phyloP scores from a whole-genome alignment of 768 basidiomycete species.

The Serendipita indica region DNA sequence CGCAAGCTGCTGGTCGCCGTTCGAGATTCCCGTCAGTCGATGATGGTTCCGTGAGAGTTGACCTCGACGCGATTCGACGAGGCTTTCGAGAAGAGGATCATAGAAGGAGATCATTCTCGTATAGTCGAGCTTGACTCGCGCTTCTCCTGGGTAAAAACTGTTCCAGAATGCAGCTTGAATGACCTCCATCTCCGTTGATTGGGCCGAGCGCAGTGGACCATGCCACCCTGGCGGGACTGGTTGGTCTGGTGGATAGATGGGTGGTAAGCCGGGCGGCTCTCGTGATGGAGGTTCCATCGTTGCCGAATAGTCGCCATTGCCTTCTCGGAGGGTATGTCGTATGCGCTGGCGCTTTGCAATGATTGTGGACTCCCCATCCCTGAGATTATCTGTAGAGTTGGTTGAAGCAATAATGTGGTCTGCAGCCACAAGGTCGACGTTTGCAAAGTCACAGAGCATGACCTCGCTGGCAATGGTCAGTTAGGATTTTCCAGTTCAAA shows the following conservation, averaged over 20 bases:
- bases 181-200: constrained; percentile 23
- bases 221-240: neutral
- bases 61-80: constrained; percentile 19
- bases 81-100: constrained; percentile 22
- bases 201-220: constrained; percentile 22
- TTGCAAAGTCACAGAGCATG: neutral
- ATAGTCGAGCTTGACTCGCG: constrained; percentile 24
- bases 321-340: neutral
- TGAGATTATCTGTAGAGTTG: neutral
- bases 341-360: neutral
- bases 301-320: neutral
- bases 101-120: constrained; percentile 26
- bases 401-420: too few species aligned
- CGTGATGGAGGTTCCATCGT: neutral
- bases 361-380: neutral
- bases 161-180: constrained; percentile 21
- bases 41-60: constrained; percentile 21
- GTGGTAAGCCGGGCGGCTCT: neutral
- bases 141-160: constrained; percentile 25
- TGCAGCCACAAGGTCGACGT: neutral
- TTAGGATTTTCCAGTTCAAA: neutral
- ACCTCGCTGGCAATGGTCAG: neutral
- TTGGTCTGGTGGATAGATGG: neutral
- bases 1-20: constrained; percentile 15
- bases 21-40: constrained; percentile 20